Evolutionary conservation across 2,329 filamentous ascomycete genomes (phyloP).

Genomic region (Leptographium procerum): DNA sequence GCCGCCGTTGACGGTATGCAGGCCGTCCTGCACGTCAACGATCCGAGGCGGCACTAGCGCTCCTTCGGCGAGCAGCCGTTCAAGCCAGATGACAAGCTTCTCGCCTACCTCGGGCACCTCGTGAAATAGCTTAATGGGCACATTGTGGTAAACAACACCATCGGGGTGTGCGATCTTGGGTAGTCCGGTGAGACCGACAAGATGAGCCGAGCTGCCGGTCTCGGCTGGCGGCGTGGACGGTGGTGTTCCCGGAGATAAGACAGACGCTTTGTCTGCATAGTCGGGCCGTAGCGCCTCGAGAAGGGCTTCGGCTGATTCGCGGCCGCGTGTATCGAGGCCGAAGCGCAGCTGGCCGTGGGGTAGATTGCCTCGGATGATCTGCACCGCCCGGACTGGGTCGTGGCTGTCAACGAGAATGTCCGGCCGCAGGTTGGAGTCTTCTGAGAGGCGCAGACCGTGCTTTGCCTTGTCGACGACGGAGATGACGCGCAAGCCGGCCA

Average conservation of each 20-base stretch:
- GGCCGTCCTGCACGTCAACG: conserved; percentile 50
- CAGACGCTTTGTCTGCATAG: background rate
- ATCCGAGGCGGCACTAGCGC: conserved; percentile 50
- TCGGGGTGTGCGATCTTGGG: conserved; percentile 45
- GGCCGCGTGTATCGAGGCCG: conserved; percentile 56
- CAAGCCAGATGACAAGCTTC: conserved; percentile 53
- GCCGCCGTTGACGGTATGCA: conserved; percentile 56
- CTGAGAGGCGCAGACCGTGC: conserved; percentile 48
- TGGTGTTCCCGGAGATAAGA: conserved; percentile 12
- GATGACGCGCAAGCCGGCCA: conserved; percentile 53
- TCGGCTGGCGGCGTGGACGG: conserved; percentile 23
- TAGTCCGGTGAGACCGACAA: conserved; percentile 56
- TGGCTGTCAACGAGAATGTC: conserved; percentile 61
- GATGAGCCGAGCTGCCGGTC: conserved; percentile 38
- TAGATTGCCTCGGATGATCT: conserved; percentile 50
- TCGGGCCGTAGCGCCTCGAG: conserved; percentile 35
- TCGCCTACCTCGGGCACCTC: conserved; percentile 53
- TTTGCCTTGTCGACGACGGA: conserved; percentile 55
- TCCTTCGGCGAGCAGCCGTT: conserved; percentile 45
- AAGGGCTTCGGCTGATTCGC: conserved; percentile 49
- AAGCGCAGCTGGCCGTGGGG: conserved; percentile 42
- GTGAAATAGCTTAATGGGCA: conserved; percentile 70
- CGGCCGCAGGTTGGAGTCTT: conserved; percentile 30
- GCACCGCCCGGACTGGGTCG: conserved; percentile 51
- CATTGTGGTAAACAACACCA: conserved; percentile 46